A percentile compares a stretch with the other conserved stretches of the same genome.
phyloP scores from a whole-genome alignment of 768 basidiomycete genomes.

The Pleurotus platypus region DNA sequence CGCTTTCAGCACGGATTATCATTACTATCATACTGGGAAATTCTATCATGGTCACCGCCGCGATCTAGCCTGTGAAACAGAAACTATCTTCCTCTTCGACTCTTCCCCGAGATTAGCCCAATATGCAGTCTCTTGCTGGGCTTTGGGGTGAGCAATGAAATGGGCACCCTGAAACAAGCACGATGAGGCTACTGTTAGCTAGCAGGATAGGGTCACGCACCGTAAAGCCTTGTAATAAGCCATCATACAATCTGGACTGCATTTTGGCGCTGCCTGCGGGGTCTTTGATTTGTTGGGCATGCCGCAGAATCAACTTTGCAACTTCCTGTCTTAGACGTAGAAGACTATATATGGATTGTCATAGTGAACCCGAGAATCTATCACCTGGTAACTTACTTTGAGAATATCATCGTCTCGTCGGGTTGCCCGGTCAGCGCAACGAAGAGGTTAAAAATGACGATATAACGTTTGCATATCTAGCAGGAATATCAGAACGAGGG shows the following conservation, averaged over 20 bases:
- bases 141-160: constrained; percentile 75
- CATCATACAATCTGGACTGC: constrained; percentile 70
- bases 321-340: constrained; percentile 84
- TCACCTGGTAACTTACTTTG: constrained; percentile 56
- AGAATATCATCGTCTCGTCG: constrained; percentile 96
- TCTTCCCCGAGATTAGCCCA: constrained; percentile 88
- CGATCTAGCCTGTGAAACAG: constrained; percentile 31
- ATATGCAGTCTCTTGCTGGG: constrained; percentile 81
- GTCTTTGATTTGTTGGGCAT: constrained; percentile 68
- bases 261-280: constrained; percentile 60
- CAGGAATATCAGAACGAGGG: constrained; percentile 10
- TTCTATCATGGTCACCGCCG: constrained; percentile 4
- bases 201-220: constrained; percentile 30
- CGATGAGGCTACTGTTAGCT: constrained; percentile 2
- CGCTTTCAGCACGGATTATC: too few relatives aligned
- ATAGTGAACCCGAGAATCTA: too few relatives aligned
- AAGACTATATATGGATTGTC: constrained; percentile 44
- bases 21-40: too few relatives aligned
- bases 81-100: constrained; percentile 56
- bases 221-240: constrained; percentile 70
- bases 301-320: constrained; percentile 66
- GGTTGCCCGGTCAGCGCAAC: constrained; percentile 77
- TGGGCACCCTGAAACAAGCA: constrained; percentile 56
- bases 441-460: constrained; percentile 77
- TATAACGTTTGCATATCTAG: constrained; percentile 75